Conservation (phyloP, 1,284 basidiomycete species). For the Trametes versicolor region DNA sequence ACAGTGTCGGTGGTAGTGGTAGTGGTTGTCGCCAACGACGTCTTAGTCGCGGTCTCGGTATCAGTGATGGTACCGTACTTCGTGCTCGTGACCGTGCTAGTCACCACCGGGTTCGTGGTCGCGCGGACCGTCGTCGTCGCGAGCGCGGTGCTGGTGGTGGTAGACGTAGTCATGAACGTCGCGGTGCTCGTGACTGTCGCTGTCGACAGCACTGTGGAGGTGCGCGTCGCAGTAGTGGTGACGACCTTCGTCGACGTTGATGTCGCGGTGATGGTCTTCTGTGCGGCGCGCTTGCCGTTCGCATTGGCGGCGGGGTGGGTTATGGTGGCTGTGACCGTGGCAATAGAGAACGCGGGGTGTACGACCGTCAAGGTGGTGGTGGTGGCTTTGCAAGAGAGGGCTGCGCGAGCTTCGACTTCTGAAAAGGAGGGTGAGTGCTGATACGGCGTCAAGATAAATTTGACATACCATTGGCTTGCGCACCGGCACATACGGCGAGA, state of each 20-base stretch:
- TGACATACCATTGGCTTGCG: neutral
- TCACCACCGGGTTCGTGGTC: constrained; percentile 12
- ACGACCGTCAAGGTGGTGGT: neutral
- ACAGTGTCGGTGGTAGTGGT: neutral
- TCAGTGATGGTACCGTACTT: neutral
- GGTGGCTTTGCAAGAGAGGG: neutral
- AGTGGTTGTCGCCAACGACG: neutral
- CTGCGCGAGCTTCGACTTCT: neutral
- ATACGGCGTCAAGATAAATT: no score
- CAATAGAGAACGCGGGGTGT: neutral
- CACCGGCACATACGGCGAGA: neutral
- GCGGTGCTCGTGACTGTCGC: constrained; percentile 7
- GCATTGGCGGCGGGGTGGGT: neutral
- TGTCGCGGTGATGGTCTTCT: constrained; percentile 4
- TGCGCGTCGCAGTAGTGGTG: neutral
- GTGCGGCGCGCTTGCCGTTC: constrained; percentile 3
- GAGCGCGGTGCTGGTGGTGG: constrained; percentile 3
- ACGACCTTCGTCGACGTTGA: neutral
- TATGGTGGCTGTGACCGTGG: neutral
- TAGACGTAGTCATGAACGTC: neutral
- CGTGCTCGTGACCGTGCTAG: constrained; percentile 14
- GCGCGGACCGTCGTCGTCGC: neutral
- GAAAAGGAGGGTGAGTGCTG: neutral
- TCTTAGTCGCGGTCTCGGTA: neutral
- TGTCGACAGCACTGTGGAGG: neutral